Evolutionary conservation across 139 green algal species (phyloP).

Genomic region (Coccomyxa sp.): DNA sequence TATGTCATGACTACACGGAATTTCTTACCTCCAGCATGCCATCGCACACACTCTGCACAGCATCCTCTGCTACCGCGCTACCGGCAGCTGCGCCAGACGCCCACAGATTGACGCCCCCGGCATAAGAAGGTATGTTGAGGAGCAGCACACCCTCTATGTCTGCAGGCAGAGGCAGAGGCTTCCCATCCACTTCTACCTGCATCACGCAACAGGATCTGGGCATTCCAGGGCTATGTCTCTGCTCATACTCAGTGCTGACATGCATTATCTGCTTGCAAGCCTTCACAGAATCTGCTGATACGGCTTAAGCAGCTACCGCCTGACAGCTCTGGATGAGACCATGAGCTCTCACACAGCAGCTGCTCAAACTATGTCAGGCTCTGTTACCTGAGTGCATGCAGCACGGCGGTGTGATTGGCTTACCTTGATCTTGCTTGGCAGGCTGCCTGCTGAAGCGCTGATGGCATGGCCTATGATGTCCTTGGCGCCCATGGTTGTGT

Average conservation of each 20-base stretch:
- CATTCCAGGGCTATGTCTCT: no score
- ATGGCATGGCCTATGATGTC: slow-evolving; percentile 64
- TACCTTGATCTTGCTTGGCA: slow-evolving; percentile 48
- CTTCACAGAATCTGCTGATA: neutral
- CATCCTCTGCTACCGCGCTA: neutral
- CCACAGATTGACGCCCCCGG: slow-evolving; percentile 63
- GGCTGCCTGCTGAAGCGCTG: slow-evolving; percentile 9
- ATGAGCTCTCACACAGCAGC: neutral
- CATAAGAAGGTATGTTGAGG: slow-evolving; percentile 72
- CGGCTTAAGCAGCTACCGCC: no score
- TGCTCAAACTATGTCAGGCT: neutral
- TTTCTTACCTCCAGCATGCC: slow-evolving; percentile 45
- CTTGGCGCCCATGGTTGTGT: slow-evolving; percentile 65
- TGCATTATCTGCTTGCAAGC: no score
- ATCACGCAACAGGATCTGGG: slow-evolving; percentile 2
- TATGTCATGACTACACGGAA: no score
- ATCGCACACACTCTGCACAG: slow-evolving; percentile 32
- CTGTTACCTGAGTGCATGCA: no score
- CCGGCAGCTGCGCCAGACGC: slow-evolving; percentile 4
- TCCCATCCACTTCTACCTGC: slow-evolving; percentile 63
- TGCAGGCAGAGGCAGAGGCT: slow-evolving; percentile 42
- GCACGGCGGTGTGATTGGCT: neutral
- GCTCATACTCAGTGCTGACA: no score
- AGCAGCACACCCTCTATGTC: slow-evolving; percentile 68
- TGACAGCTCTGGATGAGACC: neutral